Evolutionary conservation across 1,139 yeast species (phyloP), one percentile per base, ranked within the genome.

Genomic region (Geotrichum australiense): DNA sequence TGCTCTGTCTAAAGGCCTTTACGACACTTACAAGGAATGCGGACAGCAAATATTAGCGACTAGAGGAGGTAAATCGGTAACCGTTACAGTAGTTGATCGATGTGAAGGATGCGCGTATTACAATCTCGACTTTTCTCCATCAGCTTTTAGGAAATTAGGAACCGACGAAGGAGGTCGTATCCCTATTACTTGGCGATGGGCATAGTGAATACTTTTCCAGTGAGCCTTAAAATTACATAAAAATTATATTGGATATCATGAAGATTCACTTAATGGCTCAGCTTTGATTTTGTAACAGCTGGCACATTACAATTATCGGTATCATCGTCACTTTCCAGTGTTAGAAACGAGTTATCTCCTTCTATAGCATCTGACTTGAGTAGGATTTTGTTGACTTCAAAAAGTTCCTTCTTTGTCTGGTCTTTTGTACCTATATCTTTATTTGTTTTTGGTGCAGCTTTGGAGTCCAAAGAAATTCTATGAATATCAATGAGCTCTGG

Each of bases 291-390:
- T 23, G 7, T 18, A 4, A 32, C n/a, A n/a, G n/a, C n/a, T n/a
- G n/a, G n/a, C n/a, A n/a, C n/a, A n/a, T n/a, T n/a, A n/a, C n/a
- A n/a, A n/a, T n/a, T n/a, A n/a, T n/a, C n/a, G n/a, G n/a, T n/a
- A n/a, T 79, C 85, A 42, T 79, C 86, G 50, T 81, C 89, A 55
- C 80, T 76, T 54, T 80, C 87, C 41, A 80, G 80, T 22, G 80
- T 80, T 54, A 78, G 68, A 55, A 81, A 81, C 1, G 85, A 82
- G 53, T 79, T 86, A 28, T 76, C 71, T 45, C 69, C 73, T 21
- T 69, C 51, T 24, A 63, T 58, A 3, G 69, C 68, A 44, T 65
- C 77, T 1, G 70, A 60, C 42, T 68, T 63, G 48, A 77, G 65
- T 2, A 79, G 77, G 53, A 74, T 76, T 80, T 80, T 76, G 53